phyloP scores from a whole-genome alignment of 495 filamentous ascomycete species.

The Rhypophila decipiens region DNA sequence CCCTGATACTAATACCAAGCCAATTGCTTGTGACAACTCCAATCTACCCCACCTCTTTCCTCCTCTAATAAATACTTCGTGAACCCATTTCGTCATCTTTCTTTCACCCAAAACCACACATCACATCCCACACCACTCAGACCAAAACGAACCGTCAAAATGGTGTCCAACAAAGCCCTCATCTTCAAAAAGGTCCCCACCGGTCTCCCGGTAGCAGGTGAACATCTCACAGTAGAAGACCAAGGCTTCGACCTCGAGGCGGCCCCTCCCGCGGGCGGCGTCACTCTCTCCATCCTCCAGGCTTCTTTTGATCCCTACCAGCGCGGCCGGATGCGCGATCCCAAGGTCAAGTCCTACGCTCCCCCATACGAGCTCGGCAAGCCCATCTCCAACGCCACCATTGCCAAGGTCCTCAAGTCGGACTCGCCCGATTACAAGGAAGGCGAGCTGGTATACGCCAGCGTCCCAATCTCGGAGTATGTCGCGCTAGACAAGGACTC shows the following conservation, averaged over 20 bases:
- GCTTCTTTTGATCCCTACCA: conserved; percentile 87
- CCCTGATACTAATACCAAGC: too few relatives aligned
- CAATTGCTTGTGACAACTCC: too few relatives aligned
- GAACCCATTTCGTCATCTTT: too few relatives aligned
- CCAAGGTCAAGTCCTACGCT: conserved; percentile 53
- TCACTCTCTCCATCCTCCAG: conserved; percentile 67
- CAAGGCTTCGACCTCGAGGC: conserved; percentile 60
- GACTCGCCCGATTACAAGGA: conserved; percentile 52
- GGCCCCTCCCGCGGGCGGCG: conserved; percentile 58
- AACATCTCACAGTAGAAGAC: conserved; percentile 67
- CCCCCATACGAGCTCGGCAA: conserved; percentile 49
- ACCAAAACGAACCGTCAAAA: conserved; percentile 6
- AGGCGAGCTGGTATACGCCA: conserved; percentile 62
- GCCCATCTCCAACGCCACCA: conserved; percentile 50
- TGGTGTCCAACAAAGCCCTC: conserved; percentile 62
- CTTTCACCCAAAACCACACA: too few relatives aligned
- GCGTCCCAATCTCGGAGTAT: conserved; percentile 58
- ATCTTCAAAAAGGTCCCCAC: conserved; percentile 69
- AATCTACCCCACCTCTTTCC: too few relatives aligned
- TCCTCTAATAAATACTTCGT: too few relatives aligned
- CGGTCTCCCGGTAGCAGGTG: conserved; percentile 62
- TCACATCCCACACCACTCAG: too few relatives aligned
- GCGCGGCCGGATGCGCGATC: conserved; percentile 58
- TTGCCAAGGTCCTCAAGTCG: conserved; percentile 63
- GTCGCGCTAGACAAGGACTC: conserved; percentile 30